Evolutionary conservation across 495 filamentous ascomycete species (phyloP).

Genomic region (Xylaria bambusicola): DNA sequence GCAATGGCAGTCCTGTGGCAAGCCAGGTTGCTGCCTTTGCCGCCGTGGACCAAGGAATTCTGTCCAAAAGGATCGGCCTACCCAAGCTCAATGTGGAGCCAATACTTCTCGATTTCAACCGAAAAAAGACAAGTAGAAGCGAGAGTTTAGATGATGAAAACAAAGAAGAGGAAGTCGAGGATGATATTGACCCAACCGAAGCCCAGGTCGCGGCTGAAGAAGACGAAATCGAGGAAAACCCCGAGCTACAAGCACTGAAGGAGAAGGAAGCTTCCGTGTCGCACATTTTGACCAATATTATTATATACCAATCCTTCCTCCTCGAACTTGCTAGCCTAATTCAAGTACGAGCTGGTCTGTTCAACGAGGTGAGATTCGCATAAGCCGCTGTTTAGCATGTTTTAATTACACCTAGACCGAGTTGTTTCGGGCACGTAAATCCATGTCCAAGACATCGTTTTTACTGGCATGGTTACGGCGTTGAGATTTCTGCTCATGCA

Average conservation of each 20-base stretch:
- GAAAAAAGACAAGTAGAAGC: conserved; percentile 25
- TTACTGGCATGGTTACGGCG: conserved; percentile 9
- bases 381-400: conserved; percentile 23
- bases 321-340: conserved; percentile 85
- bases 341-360: conserved; percentile 81
- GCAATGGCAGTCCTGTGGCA: conserved; percentile 31
- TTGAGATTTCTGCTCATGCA: neutral
- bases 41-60: conserved; percentile 55
- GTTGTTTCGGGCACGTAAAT: neutral
- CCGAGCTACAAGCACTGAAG: conserved; percentile 25
- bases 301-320: conserved; percentile 80
- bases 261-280: conserved; percentile 68
- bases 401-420: neutral
- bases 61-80: conserved; percentile 48
- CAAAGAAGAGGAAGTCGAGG: conserved; percentile 23
- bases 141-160: conserved; percentile 28
- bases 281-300: conserved; percentile 81
- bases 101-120: conserved; percentile 41
- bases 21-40: conserved; percentile 53
- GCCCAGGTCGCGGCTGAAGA: conserved; percentile 41
- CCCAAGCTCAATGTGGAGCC: conserved; percentile 36
- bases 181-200: conserved; percentile 29
- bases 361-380: conserved; percentile 78
- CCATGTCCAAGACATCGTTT: conserved; percentile 16
- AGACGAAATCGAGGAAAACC: conserved; percentile 39